Base-by-base conservation (phyloP, 176 grass and related monocot species). In the Zoysia pacifica region DNA sequence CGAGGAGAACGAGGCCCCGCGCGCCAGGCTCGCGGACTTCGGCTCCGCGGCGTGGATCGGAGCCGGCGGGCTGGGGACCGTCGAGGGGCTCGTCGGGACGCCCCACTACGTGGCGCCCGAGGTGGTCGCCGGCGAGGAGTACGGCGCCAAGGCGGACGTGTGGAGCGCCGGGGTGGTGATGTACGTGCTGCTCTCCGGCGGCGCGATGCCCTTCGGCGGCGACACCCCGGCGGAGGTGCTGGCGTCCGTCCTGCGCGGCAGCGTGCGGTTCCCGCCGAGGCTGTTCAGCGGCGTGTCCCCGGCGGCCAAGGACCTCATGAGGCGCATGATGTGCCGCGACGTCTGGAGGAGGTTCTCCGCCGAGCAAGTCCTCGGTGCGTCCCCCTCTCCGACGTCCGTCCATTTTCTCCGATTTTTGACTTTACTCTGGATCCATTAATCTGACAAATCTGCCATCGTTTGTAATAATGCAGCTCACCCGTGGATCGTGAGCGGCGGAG, bases 161-260 rank as follows among this genome's bases (percentile, higher is more conserved):
- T 97, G 93, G 90, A 93, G 93, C 74, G 90, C 90, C 3, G 93
- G 93, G 4, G 93, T 97, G 80, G 88, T 97, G 63, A 86, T 97
- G 77, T 97, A 97, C 80, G 76, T 88, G 73, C 89, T 97, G 77
- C 88, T 97, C 51, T 69, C 93, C 7, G 90, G 93, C 74, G 93
- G 93, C n/a, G 80, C 89, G 36, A 80, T 90, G 19, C 93, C 93
- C 35, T 97, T 97, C 70, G 82, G 82, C 39, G 93, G 93, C 2
- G 93, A 97, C 5, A 89, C 58, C 7, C 86, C 86, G 3, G 80
- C 81, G 56, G 93, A 97, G 77, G 89, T 90, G 60, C 89, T 97
- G 2, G 70, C 89, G 38, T 66, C 82, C 40, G 93, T 93, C 16
- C 77, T 93, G 18, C 69, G 79, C 0, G 87, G 85, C 9, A 86